Evolutionary conservation across 108 stramenopile species (phyloP).

Genomic region (Chaetoceros tenuissimus): DNA sequence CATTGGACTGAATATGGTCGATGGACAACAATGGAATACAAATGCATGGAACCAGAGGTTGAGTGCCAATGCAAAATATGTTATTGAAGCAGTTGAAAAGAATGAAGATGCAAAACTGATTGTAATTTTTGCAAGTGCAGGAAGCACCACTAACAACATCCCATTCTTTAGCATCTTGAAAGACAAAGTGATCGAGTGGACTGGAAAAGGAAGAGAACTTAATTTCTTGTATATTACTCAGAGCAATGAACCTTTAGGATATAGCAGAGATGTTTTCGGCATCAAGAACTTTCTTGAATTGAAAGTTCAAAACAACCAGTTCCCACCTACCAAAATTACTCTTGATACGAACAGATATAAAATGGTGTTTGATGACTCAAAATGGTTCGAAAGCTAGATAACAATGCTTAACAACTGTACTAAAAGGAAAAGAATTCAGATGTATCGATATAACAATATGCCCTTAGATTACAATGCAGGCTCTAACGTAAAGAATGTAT

Average conservation of each 20-base stretch:
- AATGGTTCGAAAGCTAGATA: constrained; percentile 22
- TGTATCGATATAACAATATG: no score
- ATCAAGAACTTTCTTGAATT: not conserved
- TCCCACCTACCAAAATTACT: not conserved
- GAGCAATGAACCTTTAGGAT: not conserved
- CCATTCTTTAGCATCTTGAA: not conserved
- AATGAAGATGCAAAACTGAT: not conserved
- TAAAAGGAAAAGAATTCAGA: no score
- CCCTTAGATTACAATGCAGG: no score
- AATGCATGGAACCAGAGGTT: not conserved
- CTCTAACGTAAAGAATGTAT: no score
- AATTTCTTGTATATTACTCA: not conserved
- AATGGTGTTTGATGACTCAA: not conserved
- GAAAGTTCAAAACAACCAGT: not conserved
- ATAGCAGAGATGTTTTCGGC: not conserved
- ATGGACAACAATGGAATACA: not conserved
- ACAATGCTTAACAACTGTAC: no score
- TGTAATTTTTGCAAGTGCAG: constrained; percentile 1
- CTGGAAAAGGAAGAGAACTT: not conserved
- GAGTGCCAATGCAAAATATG: not conserved
- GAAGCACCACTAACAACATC: not conserved
- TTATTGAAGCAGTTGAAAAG: not conserved
- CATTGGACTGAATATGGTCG: constrained; percentile 26
- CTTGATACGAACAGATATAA: not conserved
- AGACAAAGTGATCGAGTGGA: not conserved